Base-by-base conservation (phyloP, 2,329 filamentous ascomycete genomes). In the Colletotrichum noveboracense region DNA sequence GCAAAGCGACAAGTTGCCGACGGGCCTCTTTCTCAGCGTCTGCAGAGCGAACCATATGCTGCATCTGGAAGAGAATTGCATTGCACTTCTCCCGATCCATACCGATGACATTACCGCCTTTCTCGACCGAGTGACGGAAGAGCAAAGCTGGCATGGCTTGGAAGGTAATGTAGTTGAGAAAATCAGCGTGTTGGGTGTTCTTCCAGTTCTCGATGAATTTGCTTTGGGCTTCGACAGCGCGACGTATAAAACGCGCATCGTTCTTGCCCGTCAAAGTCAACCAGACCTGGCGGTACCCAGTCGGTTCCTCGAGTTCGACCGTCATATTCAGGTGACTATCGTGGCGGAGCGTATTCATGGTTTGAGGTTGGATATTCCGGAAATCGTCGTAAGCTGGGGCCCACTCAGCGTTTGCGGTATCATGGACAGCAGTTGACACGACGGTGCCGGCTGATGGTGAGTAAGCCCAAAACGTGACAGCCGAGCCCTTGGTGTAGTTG, bases 401-500 rank as follows among this genome's bases (percentile, higher is more conserved):
- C 61, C 36, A 48, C 48, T 75, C 64, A 0, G 16, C 3, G 10
- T 43, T 60, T 13, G 67, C 61, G 12, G 38, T 60, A 2, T 76
- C 66, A 14, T 70, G 66, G 0, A 70, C 55, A 18, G 26, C 66
- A 5, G 66, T 24, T 9, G 66, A 58, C 48, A 74, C 43, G 43
- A 66, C 61, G 52, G 16, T 55, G 48, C 65, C 58, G 3, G 56
- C 62, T 13, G 18, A 38, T 8, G 68, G 69, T 0, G 36, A 21
- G 65, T 73, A 73, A 13, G 61, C 55, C 58, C 52, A 67, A 58
- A 72, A 72, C 3, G 61, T 60, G 18, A 72, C 43, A 26, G 71
- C 58, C 18, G 75, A 71, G 28, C 32, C 71, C 30, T 77, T 61
- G 43, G 73, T 65, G 18, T 77, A 62, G 30, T 76, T 69, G 21